Evolutionary conservation across 768 basidiomycete genomes (phyloP).

Genomic region (Leccinellum luteum): DNA sequence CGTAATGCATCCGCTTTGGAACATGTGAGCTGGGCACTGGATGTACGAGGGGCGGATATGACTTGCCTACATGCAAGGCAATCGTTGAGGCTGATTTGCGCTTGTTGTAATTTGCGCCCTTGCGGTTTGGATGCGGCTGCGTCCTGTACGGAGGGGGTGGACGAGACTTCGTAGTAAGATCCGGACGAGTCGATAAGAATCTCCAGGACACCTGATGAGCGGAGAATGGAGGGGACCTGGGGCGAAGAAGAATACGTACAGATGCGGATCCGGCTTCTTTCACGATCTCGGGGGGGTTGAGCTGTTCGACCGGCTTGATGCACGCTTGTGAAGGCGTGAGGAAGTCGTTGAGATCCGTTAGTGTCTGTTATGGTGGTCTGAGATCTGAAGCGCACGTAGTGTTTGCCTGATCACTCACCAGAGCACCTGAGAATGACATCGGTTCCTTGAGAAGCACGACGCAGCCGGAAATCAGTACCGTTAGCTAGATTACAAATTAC

Average conservation of each 20-base stretch:
- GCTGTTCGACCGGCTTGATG: constrained; percentile 86
- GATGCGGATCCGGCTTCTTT: constrained; percentile 42
- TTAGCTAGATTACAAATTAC: background rate
- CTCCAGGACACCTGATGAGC: constrained; percentile 36
- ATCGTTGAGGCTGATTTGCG: constrained; percentile 95
- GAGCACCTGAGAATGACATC: constrained; percentile 88
- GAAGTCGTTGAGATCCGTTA: constrained; percentile 96
- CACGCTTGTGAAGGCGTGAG: constrained; percentile 95
- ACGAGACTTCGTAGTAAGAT: constrained; percentile 81
- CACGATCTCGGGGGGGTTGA: constrained; percentile 40
- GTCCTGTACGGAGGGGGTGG: constrained; percentile 24
- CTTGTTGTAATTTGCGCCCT: constrained; percentile 76
- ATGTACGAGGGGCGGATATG: background rate
- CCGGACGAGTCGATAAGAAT: constrained; percentile 86
- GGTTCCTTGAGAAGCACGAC: background rate
- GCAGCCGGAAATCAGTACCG: background rate
- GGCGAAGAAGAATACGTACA: constrained; percentile 29
- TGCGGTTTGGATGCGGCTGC: constrained; percentile 21
- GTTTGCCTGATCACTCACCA: constrained; percentile 44
- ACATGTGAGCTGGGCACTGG: constrained; percentile 8
- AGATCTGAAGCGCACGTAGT: constrained; percentile 1
- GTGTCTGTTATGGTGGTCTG: constrained; percentile 48
- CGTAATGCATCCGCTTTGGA: constrained; percentile 88
- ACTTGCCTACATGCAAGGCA: constrained; percentile 96
- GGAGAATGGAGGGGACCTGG: background rate